These are phyloP conservation scores for Aspergillus oerlinghausenensis DNA, from an alignment of 2,329 filamentous ascomycete genomes.

Conservation along the genomic window DNA sequence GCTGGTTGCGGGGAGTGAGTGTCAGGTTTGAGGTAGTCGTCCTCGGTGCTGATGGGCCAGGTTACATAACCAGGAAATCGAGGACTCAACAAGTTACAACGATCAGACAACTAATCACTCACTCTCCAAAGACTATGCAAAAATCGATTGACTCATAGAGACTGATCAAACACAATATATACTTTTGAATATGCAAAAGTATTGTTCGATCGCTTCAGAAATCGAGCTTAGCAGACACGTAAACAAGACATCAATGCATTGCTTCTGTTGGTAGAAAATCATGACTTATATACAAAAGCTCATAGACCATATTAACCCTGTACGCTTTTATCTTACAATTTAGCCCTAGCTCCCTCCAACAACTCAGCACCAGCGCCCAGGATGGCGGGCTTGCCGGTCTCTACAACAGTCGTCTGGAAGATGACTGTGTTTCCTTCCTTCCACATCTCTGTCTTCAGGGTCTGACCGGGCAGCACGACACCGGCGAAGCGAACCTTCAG, in stretches of 20 bases:
- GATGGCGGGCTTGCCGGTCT: slow-evolving; percentile 87
- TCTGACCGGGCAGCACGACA: slow-evolving; percentile 79
- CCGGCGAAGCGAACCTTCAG: slow-evolving; percentile 91
- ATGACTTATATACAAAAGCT: slow-evolving; percentile 18
- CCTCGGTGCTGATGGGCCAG: background rate
- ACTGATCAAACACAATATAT: background rate
- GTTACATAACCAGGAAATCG: background rate
- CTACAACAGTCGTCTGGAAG: slow-evolving; percentile 85
- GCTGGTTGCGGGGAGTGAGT: background rate
- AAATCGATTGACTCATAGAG: background rate
- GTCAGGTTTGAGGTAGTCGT: background rate
- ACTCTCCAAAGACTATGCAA: background rate
- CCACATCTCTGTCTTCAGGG: slow-evolving; percentile 93
- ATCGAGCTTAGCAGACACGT: background rate
- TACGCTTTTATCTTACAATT: slow-evolving; percentile 41
- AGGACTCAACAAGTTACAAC: background rate
- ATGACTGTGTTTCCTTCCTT: slow-evolving; percentile 73
- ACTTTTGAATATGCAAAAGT: background rate
- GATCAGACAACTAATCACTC: too few relatives aligned
- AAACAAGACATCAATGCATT: background rate
- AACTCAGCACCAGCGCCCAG: slow-evolving; percentile 76
- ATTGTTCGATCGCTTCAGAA: background rate
- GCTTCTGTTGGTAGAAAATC: background rate
- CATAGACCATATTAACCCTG: background rate
- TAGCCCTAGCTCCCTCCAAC: slow-evolving; percentile 47